Base-by-base conservation (phyloP, 345 rosid genomes). In the Aquilaria sinensis region DNA sequence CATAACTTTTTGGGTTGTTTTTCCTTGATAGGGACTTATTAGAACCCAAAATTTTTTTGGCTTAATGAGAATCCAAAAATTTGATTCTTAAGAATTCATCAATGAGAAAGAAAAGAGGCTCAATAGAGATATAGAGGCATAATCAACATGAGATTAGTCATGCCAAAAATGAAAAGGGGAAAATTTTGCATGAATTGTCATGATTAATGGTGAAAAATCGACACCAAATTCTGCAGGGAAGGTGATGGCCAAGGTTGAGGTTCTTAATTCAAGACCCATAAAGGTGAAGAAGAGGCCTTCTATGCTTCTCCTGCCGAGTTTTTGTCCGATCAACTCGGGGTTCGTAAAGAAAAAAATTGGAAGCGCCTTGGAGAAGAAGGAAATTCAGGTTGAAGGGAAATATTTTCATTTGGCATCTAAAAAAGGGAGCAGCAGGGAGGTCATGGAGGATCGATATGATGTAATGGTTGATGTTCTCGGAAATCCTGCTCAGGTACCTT, bases 381-480 rank as follows among this genome's bases (percentile, higher is more conserved):
- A 71, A 53, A 48, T 77, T 43, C 78, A 80, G 64, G 31, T 64
- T 53, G 65, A 68, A 49, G 87, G 87, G 0, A 75, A 57, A 60
- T 71, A 72, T 69, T 83, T 68, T 64, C 70, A 16, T 60, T 31
- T 83, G 73, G 77, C 67, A 45, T 58, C 73, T 51, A 80, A 70
- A 79, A 77, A 58, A 77, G 87, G 87, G 33, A 77, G 73, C 48
- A 71, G 79, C 64, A 75, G 83, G 66, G 78, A 77, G 9, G 29
- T 63, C 34, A 74, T 77, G 87, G 87, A 83, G 64, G 87, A 83
- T 66, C 74, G 76, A 0, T 78, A 77, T 31, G 67, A 67, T 31
- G 61, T 78, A 62, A 65, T 70, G 55, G 51, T 57, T 14, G 79
- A 80, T 45, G 70, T 80, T 59, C 58, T 69, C 6, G 84, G 82